Conservation (phyloP, 441 rosid genomes). For the Euphorbia corollata region DNA sequence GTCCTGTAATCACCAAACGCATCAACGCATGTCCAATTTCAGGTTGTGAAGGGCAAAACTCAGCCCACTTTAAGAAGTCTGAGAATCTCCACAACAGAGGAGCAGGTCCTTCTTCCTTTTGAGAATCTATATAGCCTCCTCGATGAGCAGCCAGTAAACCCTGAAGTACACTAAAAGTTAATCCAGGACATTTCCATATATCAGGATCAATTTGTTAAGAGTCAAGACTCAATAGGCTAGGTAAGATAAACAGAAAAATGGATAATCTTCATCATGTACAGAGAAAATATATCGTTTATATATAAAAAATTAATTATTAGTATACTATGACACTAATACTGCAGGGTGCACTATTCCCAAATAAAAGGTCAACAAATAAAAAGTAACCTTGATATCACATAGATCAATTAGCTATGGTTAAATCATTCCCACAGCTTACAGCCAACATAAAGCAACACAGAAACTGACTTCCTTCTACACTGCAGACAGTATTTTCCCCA, state of each 20-base stretch:
- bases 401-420: not conserved
- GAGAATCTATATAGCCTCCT: slow-evolving; percentile 95
- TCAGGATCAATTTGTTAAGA: too few species aligned
- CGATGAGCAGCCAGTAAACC: slow-evolving; percentile 97
- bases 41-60: slow-evolving; percentile 96
- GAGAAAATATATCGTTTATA: not conserved
- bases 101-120: slow-evolving; percentile 97
- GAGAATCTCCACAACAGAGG: slow-evolving; percentile 95
- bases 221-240: not conserved
- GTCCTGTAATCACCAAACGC: slow-evolving; percentile 95
- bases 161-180: slow-evolving; percentile 33
- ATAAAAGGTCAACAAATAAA: not conserved
- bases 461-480: not conserved
- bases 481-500: slow-evolving; percentile 5
- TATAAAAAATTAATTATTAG: too few species aligned
- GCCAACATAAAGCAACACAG: not conserved
- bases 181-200: slow-evolving; percentile 5
- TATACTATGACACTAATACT: too few species aligned
- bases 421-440: slow-evolving; percentile 1
- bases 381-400: not conserved
- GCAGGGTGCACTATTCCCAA: too few species aligned
- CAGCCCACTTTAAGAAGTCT: slow-evolving; percentile 97
- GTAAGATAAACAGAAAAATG: not conserved
- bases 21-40: slow-evolving; percentile 97
- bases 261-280: not conserved